Evolutionary conservation across 345 rosid species (phyloP), one percentile per base, ranked within the genome.

Genomic region (Draba incana): DNA sequence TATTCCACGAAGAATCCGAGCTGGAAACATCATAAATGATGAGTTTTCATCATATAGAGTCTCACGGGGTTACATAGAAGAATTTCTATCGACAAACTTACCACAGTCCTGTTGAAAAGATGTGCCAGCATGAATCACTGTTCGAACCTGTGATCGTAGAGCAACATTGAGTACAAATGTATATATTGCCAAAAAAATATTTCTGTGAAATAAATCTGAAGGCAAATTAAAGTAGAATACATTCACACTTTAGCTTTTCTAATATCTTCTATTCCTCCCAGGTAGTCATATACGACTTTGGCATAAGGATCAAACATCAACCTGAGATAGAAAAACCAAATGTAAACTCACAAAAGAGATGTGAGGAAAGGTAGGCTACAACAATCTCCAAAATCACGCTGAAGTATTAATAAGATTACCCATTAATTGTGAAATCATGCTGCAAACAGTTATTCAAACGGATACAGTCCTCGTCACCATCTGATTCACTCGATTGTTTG

Each of bases 341-440:
- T 9, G 27, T 14, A 20, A 48, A 58, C 8, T 59, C 62, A 43
- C n/a, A 58, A 41, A 20, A 33, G 38, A 49, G n/a, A 66, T 3
- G 3, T 33, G 38, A 59, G 37, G 7, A 42, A 24, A 8, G 16
- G 44, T 4, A 57, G 45, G 55, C 8, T 61, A 16, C 3, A 51
- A 44, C 6, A 61, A 48, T 28, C 15, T 57, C 13, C 35, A 37
- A 25, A 47, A 12, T 42, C n/a, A n/a, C n/a, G 9, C 28, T 23
- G 53, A 57, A 35, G 69, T 49, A 30, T 35, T 24, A 45, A 76
- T 57, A 69, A 74, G 72, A 46, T 12, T 70, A 89, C 98, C 97
- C 90, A 74, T 92, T 95, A 48, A 95, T 86, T n/a, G 99, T 92
- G 72, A 95, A 88, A 80, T 95, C 99, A 41, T 97, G 81, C 69